Conservation (phyloP, 2,329 filamentous ascomycete species). For the Trichoderma koningii region DNA sequence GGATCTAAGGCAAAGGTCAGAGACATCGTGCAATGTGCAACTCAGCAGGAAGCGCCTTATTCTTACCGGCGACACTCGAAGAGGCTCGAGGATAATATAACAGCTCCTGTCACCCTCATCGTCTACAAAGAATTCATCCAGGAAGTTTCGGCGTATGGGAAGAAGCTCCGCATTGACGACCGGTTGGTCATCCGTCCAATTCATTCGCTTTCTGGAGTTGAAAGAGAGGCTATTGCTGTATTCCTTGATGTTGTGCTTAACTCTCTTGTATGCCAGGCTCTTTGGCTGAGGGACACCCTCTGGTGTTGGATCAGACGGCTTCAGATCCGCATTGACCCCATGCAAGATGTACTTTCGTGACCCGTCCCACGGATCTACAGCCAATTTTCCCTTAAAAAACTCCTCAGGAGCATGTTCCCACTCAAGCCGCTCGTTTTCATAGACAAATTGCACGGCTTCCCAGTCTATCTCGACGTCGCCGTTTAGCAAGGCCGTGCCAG, state of each 20-base stretch:
- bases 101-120: constrained; percentile 51
- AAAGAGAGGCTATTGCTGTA: constrained; percentile 79
- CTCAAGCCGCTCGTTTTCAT: constrained; percentile 38
- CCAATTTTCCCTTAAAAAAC: constrained; percentile 56
- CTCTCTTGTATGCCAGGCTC: constrained; percentile 47
- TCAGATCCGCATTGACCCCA: constrained; percentile 59
- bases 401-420: constrained; percentile 49
- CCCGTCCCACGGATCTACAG: constrained; percentile 62
- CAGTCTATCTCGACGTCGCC: constrained; percentile 56
- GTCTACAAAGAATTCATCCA: constrained; percentile 67
- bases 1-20: constrained; percentile 53
- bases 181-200: constrained; percentile 70
- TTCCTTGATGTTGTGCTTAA: constrained; percentile 68
- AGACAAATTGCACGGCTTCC: constrained; percentile 52
- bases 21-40: background rate
- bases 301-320: constrained; percentile 66
- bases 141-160: constrained; percentile 76
- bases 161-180: constrained; percentile 77
- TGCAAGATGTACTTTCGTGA: constrained; percentile 61
- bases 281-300: constrained; percentile 51
- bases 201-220: constrained; percentile 53
- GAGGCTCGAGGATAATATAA: constrained; percentile 74
- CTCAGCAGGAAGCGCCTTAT: too few relatives aligned
- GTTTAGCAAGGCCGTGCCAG: constrained; percentile 40
- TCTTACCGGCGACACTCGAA: constrained; percentile 75